Conservation (phyloP, 1,284 basidiomycete species). For the Apiotrichum veenhuisii region DNA sequence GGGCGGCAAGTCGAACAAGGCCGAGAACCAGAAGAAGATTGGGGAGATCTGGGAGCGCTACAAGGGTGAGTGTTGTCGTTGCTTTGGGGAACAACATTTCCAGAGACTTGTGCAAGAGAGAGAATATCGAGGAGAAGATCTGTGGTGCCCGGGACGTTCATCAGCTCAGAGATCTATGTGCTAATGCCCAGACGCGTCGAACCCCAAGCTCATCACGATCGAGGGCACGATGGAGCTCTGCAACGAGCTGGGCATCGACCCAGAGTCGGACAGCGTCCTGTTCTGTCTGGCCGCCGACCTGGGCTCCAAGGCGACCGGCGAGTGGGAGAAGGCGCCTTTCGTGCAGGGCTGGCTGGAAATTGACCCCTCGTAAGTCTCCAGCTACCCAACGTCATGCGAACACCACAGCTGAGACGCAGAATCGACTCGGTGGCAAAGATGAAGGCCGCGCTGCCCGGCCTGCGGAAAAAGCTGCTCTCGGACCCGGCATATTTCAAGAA, state of each 20-base stretch:
- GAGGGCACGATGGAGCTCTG: constrained; percentile 48
- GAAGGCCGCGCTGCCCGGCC: constrained; percentile 57
- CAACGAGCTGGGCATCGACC: constrained; percentile 46
- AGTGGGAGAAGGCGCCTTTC: constrained; percentile 74
- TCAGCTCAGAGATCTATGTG: too few species aligned
- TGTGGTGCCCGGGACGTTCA: too few species aligned
- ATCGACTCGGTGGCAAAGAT: constrained; percentile 69
- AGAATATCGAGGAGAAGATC: too few species aligned
- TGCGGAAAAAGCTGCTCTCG: constrained; percentile 63
- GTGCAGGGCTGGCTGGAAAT: constrained; percentile 70
- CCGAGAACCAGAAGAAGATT: constrained; percentile 44
- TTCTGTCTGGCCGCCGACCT: constrained; percentile 50
- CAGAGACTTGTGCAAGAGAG: neutral
- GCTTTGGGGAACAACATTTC: neutral
- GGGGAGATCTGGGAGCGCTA: constrained; percentile 48
- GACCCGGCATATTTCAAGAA: constrained; percentile 75
- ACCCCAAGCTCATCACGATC: constrained; percentile 48
- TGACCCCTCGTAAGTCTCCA: constrained; percentile 31
- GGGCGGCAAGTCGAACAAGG: constrained; percentile 6
- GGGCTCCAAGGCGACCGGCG: constrained; percentile 57
- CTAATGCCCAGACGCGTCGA: constrained; percentile 29
- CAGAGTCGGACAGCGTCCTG: constrained; percentile 45
- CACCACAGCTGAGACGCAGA: constrained; percentile 49
- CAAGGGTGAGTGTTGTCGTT: constrained; percentile 46
- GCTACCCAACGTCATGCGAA: neutral